These are phyloP conservation scores for Pichia sp. DNA, from an alignment of 1,139 yeast species.

Conservation along the genomic window DNA sequence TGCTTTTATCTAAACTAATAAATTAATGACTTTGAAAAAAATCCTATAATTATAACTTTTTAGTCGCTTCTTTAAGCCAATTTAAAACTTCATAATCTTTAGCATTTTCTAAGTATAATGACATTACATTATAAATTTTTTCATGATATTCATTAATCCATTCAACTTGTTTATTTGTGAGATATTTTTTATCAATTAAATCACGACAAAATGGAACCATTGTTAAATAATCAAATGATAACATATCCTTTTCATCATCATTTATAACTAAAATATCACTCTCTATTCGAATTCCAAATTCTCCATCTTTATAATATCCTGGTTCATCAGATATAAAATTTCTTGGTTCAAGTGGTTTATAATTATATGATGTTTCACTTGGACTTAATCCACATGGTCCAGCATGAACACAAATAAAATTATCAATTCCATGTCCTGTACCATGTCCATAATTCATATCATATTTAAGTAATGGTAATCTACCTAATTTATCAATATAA, in stretches of 20 bases:
- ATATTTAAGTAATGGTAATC: slow-evolving; percentile 39
- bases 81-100: slow-evolving; percentile 34
- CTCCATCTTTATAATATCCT: slow-evolving; percentile 48
- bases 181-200: slow-evolving; percentile 37
- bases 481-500: slow-evolving; percentile 44
- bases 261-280: slow-evolving; percentile 39
- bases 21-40: no score
- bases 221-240: slow-evolving; percentile 47
- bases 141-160: slow-evolving; percentile 49
- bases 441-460: slow-evolving; percentile 54
- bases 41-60: no score
- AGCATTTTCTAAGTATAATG: slow-evolving; percentile 25
- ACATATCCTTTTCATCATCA: slow-evolving; percentile 20
- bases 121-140: slow-evolving; percentile 36
- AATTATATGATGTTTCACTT: slow-evolving; percentile 27
- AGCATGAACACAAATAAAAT: slow-evolving; percentile 52
- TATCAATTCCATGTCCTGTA: slow-evolving; percentile 57
- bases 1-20: no score
- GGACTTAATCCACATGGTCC: slow-evolving; percentile 48
- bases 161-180: slow-evolving; percentile 37
- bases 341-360: slow-evolving; percentile 36
- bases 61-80: slow-evolving; percentile 48
- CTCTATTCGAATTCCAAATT: slow-evolving; percentile 49
- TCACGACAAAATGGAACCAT: slow-evolving; percentile 49
- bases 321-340: slow-evolving; percentile 53